Evolutionary conservation across 768 basidiomycete species (phyloP), one percentile per base, ranked within the genome.

Genomic region (Phanerodontia chrysosporium): DNA sequence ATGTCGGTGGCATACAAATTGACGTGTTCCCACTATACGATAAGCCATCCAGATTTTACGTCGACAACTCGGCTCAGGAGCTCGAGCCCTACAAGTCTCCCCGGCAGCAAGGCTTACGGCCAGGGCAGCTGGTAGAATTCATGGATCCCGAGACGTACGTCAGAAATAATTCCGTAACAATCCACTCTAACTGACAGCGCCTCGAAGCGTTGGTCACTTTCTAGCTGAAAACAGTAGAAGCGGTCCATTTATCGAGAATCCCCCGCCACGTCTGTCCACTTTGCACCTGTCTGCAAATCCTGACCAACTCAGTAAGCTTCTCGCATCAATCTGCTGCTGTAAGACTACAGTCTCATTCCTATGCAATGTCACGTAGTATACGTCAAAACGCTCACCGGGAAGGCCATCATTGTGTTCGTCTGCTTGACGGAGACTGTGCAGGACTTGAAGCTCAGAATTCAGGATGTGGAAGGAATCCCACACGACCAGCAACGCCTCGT

Each of bases 401-500:
- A 45, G 24, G 22, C 3, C 9, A 7, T 92, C 72, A 90, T 89
- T n/a, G 78, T 90, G 39, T 89, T 90, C 71, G 89, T 90, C 42
- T 89, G 90, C 71, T 86, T 85, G 0, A 86, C 85, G 0, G 84
- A 86, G 68, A 86, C 87, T 35, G 86, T 88, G 58, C 86, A 87
- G 67, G 86, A 87, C 61, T 85, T 88, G 48, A 89, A 87, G 74
- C 82, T 86, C 61, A 89, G 88, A 80, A 89, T 91, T 67, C 87
- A 90, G 72, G 89, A 90, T 71, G 90, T 89, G 77, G 88, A 90
- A 72, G 89, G 84, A 0, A 89, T 90, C 58, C 87, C 88, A 27
- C 93, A 92, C 30, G 90, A 94, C 75, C 92, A 92, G 68, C 92
- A 95, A 70, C 92, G 94, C 62, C 75, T 95, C 16, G 95, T 95